Evolutionary conservation across 371 early-diverging fungal genomes (phyloP), one percentile per base, ranked within the genome.

Genomic region (Mortierella sp.): DNA sequence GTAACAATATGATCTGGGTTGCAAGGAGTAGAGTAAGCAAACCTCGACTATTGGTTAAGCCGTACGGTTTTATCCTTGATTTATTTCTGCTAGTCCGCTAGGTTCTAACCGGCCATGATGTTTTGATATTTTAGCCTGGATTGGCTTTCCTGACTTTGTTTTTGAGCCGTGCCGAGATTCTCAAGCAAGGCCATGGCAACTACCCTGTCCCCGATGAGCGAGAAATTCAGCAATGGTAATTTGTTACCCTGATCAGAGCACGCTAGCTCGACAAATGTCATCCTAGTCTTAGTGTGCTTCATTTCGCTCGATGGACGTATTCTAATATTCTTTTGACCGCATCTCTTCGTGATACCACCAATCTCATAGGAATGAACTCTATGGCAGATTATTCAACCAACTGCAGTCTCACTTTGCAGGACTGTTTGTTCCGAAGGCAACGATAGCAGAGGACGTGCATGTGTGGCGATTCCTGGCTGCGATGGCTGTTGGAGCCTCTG

Each of bases 381-480:
- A 95, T 82, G 81, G 86, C 50, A 87, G 88, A 69, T 80, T 97
- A 16, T 98, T 96, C 62, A 86, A 75, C 52, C 82, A 88, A 45
- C 75, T 97, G 66, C 92, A 95, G 66, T 86, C 85, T 37, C 88
- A 93, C 57, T 95, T 96, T 71, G 85, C 91, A 4, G 83, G 88
- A 37, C 75, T 95, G 52, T 94, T 97, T 83, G 90, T 93, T 12
- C 84, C 95, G 19, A 68, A 84, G 51, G 86, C 87, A 18, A 85
- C 90, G 18, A 85, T 83, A 51, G 80, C 88, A 4, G 96, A 97
- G 74, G 97, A 98, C 74, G 88, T 93, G 62, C 94, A 95, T 74
- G 95, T 97, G n/a, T 98, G 99, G 99, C 98, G 98, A 82, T 98
- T 98, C 71, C 84, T 98, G 83, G 96, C 99, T 4, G 93, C 97